Evolutionary conservation across 495 filamentous ascomycete genomes (phyloP), one percentile per base, ranked within the genome.

Genomic region (Bombardia bombarda): DNA sequence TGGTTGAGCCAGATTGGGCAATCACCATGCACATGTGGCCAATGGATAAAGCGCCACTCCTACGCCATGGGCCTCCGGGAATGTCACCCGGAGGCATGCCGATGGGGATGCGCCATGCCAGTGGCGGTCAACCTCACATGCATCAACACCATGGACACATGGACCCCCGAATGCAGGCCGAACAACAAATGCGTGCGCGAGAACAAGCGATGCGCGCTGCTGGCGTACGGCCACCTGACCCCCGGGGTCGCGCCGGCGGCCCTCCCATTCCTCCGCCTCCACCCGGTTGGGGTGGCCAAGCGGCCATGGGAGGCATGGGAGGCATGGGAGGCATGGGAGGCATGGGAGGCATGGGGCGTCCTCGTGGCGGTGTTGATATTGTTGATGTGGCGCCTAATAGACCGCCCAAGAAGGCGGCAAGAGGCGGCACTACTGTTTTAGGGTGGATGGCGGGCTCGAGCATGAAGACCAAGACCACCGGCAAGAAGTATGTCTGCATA

Each of bases 11-110:
- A 5, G 87, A 90, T 58, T 94, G 86, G 87, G 72, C 76, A 30
- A 83, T 96, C 53, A 89, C 82, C 3, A 95, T 95, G 90, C 86
- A 93, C 50, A 92, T 95, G 87, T 96, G 90, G 90, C 89, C 90
- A 4, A 84, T 95, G 71, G 70, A 73, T 19, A 65, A 65, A 49
- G 44, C 50, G n/a, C 55, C 60, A 2, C 51, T 38, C 5, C 44
- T 31, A 8, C 39, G 50, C 19, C 24, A 8, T 2, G 13, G 9
- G 26, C 46, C 32, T 4, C 51, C 51, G 8, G 43, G 42, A 8
- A 43, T 56, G 48, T 36, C 25, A 0, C 45, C 30, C 7, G 43
- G 43, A n/a, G 28, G 28, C 7, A 33, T 34, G n/a, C n/a, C n/a
- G n/a, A n/a, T n/a, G n/a, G n/a, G n/a, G n/a, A n/a, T n/a, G n/a